Percentiles rank a stretch among this genome's conserved stretches.
These are phyloP conservation scores for Daldinia grandis DNA, from an alignment of 495 filamentous ascomycete species.

Conservation along the genomic window DNA sequence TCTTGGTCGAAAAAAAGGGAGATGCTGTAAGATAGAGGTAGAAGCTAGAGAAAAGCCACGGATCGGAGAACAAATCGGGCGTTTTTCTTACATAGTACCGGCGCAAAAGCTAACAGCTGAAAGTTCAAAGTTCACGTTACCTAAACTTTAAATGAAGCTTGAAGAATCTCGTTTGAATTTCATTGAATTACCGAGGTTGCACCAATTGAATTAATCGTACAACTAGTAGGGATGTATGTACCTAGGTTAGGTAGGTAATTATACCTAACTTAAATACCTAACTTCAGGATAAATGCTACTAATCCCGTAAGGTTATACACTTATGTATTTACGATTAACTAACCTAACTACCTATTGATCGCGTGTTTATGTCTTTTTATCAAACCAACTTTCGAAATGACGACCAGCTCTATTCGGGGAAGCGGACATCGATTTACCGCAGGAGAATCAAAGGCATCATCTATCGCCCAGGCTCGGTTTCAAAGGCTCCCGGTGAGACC, in stretches of 20 bases:
- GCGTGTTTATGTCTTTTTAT: background rate
- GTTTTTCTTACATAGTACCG: background rate
- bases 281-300: too few species aligned
- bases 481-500: background rate
- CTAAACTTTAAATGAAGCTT: background rate
- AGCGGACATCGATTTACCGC: background rate
- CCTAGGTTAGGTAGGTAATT: background rate
- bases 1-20: background rate
- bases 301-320: too few species aligned
- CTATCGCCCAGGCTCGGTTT: background rate
- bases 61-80: background rate
- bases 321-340: too few species aligned
- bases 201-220: background rate
- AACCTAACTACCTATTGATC: too few species aligned
- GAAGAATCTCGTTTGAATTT: background rate
- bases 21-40: background rate
- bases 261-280: too few species aligned
- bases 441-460: background rate
- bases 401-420: background rate
- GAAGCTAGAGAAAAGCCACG: background rate
- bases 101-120: background rate
- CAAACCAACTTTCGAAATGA: background rate
- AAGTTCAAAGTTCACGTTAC: background rate
- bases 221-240: background rate
- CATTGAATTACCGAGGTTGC: slow-evolving; percentile 3